A percentile compares a stretch with the other conserved stretches of the same genome.
phyloP scores from a whole-genome alignment of 73 alveolate genomes.

The Paramecium primaurelia region DNA sequence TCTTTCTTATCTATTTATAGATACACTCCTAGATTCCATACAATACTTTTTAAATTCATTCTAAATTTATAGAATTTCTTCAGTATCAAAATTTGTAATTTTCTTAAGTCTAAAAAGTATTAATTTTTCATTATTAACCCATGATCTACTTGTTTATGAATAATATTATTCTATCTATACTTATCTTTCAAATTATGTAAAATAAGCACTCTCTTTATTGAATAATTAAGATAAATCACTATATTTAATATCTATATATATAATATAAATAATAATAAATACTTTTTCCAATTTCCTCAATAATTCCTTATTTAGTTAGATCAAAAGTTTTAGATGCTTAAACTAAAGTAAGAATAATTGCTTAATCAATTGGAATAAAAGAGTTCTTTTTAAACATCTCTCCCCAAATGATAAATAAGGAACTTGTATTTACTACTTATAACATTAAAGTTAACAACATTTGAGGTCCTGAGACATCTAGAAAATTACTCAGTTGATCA shows the following conservation, averaged over 20 bases:
- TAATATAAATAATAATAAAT: neutral
- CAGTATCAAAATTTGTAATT: constrained; percentile 13
- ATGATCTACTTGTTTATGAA: constrained; percentile 10
- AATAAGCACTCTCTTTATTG: neutral
- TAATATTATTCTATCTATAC: neutral
- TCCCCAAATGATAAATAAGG: neutral
- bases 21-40: neutral
- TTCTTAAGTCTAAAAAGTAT: neutral
- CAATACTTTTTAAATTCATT: constrained; percentile 16
- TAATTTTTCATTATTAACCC: constrained; percentile 38
- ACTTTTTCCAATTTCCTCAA: neutral
- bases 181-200: neutral
- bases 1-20: neutral
- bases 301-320: neutral
- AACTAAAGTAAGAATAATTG: neutral
- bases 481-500: neutral
- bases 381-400: neutral
- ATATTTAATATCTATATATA: neutral
- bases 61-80: neutral
- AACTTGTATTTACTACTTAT: constrained; percentile 9
- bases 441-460: neutral
- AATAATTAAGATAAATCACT: neutral
- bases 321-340: neutral
- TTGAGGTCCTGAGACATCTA: constrained; percentile 32
- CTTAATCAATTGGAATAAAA: neutral